These are phyloP conservation scores for Quillaja saponaria DNA, from an alignment of 306 rosid species.

Conservation along the genomic window DNA sequence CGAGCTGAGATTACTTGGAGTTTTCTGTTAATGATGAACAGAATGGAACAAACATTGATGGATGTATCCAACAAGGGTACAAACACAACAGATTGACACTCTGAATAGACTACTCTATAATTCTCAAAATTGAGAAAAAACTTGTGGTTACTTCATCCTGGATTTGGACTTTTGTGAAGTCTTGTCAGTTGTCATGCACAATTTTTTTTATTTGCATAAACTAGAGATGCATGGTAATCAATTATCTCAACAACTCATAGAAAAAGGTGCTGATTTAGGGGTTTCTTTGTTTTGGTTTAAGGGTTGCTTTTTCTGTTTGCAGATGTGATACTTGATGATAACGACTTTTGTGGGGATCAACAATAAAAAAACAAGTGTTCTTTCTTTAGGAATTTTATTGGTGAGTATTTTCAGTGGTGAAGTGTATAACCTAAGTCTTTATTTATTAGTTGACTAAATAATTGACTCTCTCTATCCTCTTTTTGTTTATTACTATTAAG, in stretches of 20 bases:
- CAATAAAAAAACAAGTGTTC: constrained; percentile 32
- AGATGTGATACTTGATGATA: constrained; percentile 52
- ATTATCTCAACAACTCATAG: constrained; percentile 12
- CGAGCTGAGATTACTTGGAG: background rate
- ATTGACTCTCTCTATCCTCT: constrained; percentile 29
- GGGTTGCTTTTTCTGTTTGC: constrained; percentile 17
- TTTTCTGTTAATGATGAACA: background rate
- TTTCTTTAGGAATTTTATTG: constrained; percentile 39
- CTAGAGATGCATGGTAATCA: constrained; percentile 24
- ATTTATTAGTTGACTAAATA: constrained; percentile 26
- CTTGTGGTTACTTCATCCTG: constrained; percentile 6
- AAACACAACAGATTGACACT: too few species aligned
- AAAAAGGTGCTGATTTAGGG: constrained; percentile 19
- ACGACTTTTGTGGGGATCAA: constrained; percentile 41
- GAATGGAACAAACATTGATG: background rate
- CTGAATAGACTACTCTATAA: too few species aligned
- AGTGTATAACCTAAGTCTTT: constrained; percentile 24
- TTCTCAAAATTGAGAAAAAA: background rate
- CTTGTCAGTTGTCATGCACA: constrained; percentile 15
- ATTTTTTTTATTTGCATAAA: background rate
- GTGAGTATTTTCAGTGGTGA: constrained; percentile 36
- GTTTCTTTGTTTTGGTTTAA: constrained; percentile 33
- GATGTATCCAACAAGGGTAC: background rate
- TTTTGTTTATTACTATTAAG: constrained; percentile 47
- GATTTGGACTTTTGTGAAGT: constrained; percentile 6